Conservation (phyloP, 2,329 filamentous ascomycete species). For the Fusarium udum region DNA sequence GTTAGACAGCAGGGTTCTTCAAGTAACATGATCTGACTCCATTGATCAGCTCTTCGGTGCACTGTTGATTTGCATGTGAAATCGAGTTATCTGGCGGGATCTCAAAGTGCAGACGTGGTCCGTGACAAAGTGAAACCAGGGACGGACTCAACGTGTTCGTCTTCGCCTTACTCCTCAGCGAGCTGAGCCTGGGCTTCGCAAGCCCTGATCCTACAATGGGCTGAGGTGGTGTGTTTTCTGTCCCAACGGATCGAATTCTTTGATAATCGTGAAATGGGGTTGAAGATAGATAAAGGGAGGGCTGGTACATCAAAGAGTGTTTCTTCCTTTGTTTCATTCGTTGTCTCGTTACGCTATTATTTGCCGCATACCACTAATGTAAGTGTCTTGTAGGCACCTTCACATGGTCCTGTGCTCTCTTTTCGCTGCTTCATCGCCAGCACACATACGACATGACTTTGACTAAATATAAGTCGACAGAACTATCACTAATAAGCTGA, state of each 20-base stretch:
- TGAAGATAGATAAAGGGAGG: constrained; percentile 10
- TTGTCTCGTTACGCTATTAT: neutral
- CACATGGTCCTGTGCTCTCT: neutral
- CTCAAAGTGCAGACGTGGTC: neutral
- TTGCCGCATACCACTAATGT: neutral
- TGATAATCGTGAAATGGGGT: neutral
- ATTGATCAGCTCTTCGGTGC: constrained; percentile 11
- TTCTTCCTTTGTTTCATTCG: neutral
- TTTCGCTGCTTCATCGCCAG: neutral
- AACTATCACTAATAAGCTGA: neutral
- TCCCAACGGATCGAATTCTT: constrained; percentile 6
- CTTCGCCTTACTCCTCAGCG: constrained; percentile 2
- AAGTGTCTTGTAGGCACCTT: neutral
- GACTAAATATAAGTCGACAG: neutral
- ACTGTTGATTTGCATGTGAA: constrained; percentile 11
- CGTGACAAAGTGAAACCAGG: neutral
- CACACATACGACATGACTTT: neutral
- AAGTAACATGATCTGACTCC: constrained; percentile 4
- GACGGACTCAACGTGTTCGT: constrained; percentile 8
- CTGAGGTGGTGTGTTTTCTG: constrained; percentile 34
- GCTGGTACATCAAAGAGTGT: neutral
- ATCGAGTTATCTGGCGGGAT: constrained; percentile 2
- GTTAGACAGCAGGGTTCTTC: neutral
- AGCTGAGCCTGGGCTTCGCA: neutral
- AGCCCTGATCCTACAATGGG: constrained; percentile 17